phyloP scores from a whole-genome alignment of 495 filamentous ascomycete genomes.

The Xylaria acuta region DNA sequence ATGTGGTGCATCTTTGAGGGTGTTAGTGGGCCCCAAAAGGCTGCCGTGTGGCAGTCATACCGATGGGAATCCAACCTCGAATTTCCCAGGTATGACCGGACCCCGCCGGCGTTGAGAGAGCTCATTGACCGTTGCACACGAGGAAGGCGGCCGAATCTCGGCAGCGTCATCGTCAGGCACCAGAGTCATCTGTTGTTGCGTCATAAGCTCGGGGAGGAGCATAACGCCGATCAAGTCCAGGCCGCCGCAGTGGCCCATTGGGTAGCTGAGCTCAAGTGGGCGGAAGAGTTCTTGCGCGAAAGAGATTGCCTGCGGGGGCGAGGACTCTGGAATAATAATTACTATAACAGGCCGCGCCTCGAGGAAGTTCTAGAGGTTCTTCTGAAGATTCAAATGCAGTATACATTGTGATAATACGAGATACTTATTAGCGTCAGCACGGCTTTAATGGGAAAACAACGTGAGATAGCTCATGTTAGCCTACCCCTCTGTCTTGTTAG shows the following conservation, averaged over 20 bases:
- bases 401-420: background rate
- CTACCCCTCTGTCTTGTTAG: background rate
- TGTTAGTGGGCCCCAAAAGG: slow-evolving; percentile 51
- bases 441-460: background rate
- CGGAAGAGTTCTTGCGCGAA: slow-evolving; percentile 46
- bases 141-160: slow-evolving; percentile 46
- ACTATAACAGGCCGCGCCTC: slow-evolving; percentile 47
- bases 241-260: slow-evolving; percentile 47
- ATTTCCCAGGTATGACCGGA: slow-evolving; percentile 50
- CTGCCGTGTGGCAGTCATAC: slow-evolving; percentile 57
- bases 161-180: slow-evolving; percentile 42
- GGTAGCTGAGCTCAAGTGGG: slow-evolving; percentile 47
- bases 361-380: slow-evolving; percentile 42
- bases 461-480: background rate
- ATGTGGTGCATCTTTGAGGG: slow-evolving; percentile 63
- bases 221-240: slow-evolving; percentile 40
- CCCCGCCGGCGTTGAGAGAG: slow-evolving; percentile 45
- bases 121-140: slow-evolving; percentile 54
- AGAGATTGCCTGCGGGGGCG: slow-evolving; percentile 38
- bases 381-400: slow-evolving; percentile 31
- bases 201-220: slow-evolving; percentile 27
- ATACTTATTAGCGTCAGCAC: background rate
- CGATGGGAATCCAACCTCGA: slow-evolving; percentile 54
- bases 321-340: slow-evolving; percentile 52
- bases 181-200: slow-evolving; percentile 48